Conservation (phyloP, 768 basidiomycete genomes). For the Suillus tomentosus region DNA sequence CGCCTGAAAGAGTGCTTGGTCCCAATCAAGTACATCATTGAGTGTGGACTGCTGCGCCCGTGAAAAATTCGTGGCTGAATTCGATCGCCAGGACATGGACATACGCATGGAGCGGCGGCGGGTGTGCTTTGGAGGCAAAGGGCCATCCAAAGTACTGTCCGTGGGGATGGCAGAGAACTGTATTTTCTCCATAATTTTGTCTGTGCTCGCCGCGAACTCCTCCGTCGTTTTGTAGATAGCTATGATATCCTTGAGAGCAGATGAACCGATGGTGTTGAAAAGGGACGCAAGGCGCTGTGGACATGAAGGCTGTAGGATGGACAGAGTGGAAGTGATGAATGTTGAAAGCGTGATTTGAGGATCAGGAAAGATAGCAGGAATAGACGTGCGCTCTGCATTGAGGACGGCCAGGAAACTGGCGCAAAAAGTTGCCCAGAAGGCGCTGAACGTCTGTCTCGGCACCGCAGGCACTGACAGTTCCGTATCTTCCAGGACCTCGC, state of each 20-base stretch:
- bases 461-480: slow-evolving; percentile 31
- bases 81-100: slow-evolving; percentile 63
- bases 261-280: slow-evolving; percentile 62
- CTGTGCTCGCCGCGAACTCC: slow-evolving; percentile 73
- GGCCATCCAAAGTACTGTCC: slow-evolving; percentile 21
- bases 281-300: slow-evolving; percentile 75
- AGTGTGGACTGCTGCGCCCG: slow-evolving; percentile 14
- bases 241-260: slow-evolving; percentile 71
- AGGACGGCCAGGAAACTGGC: slow-evolving; percentile 65
- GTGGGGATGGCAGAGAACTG: slow-evolving; percentile 37
- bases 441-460: slow-evolving; percentile 47
- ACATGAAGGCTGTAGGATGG: slow-evolving; percentile 79
- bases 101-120: slow-evolving; percentile 62
- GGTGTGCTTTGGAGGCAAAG: slow-evolving; percentile 31
- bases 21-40: slow-evolving; percentile 69
- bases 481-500: slow-evolving; percentile 53
- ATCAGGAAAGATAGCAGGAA: slow-evolving; percentile 88
- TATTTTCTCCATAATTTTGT: slow-evolving; percentile 79
- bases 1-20: slow-evolving; percentile 89
- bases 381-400: slow-evolving; percentile 67
- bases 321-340: slow-evolving; percentile 81
- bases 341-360: slow-evolving; percentile 74
- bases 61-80: slow-evolving; percentile 23
- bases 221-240: slow-evolving; percentile 72
- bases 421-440: slow-evolving; percentile 79